These are phyloP conservation scores for Allantophomopsis lycopodina DNA, from an alignment of 2,329 filamentous ascomycete species.

Conservation along the genomic window DNA sequence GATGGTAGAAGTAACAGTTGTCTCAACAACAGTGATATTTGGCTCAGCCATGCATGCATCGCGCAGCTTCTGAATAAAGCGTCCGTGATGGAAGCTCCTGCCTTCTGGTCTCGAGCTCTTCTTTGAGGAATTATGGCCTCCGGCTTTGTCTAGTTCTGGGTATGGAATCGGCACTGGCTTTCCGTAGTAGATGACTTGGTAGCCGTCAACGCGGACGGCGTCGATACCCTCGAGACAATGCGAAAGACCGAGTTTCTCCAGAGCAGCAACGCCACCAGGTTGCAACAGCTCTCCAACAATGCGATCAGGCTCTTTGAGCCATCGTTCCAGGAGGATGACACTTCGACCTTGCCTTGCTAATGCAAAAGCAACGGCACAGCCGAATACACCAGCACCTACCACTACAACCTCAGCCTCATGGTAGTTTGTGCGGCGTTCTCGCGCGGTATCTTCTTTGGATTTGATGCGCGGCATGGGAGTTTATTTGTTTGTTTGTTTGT, in stretches of 20 bases:
- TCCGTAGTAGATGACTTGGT: constrained; percentile 74
- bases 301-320: constrained; percentile 81
- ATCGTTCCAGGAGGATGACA: constrained; percentile 79
- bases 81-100: constrained; percentile 81
- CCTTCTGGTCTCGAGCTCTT: constrained; percentile 46
- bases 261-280: constrained; percentile 73
- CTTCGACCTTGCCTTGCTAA: constrained; percentile 82
- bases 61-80: constrained; percentile 76
- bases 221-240: constrained; percentile 85
- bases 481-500: background rate
- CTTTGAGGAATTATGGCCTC: constrained; percentile 7
- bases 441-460: background rate
- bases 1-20: constrained; percentile 66
- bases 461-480: background rate
- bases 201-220: constrained; percentile 68
- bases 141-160: constrained; percentile 37
- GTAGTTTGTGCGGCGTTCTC: background rate
- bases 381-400: constrained; percentile 81
- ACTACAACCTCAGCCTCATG: constrained; percentile 21
- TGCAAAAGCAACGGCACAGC: constrained; percentile 73
- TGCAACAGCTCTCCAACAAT: constrained; percentile 95
- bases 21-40: constrained; percentile 87
- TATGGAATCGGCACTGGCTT: constrained; percentile 67
- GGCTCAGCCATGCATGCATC: constrained; percentile 58
- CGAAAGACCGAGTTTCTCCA: constrained; percentile 66